Evolutionary conservation across 768 basidiomycete genomes (phyloP).

Genomic region (Podaxis sp.): DNA sequence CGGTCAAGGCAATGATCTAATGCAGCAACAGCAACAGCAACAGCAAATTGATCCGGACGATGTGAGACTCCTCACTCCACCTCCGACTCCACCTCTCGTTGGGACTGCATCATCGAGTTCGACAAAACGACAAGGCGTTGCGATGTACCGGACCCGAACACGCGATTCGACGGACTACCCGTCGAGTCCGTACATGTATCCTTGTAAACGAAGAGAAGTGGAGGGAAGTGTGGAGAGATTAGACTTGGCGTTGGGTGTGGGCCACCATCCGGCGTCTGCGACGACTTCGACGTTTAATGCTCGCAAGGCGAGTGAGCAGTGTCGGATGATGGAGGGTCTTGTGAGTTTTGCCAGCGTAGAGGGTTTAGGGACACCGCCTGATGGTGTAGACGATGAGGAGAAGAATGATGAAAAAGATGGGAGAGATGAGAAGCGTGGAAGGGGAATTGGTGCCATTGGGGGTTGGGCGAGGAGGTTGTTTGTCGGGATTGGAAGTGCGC

Average conservation of each 20-base stretch:
- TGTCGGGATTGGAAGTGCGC: slow-evolving; percentile 9
- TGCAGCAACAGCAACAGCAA: slow-evolving; percentile 2
- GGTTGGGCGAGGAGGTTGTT: slow-evolving; percentile 22
- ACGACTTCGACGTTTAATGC: slow-evolving; percentile 21
- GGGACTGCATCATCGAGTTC: background rate
- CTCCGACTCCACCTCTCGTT: slow-evolving; percentile 16
- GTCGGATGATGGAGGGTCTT: slow-evolving; percentile 25
- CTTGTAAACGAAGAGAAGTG: background rate
- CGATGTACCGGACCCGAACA: background rate
- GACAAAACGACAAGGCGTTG: background rate
- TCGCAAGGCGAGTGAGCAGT: slow-evolving; percentile 23
- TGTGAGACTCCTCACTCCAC: slow-evolving; percentile 18
- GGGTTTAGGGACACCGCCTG: slow-evolving; percentile 25
- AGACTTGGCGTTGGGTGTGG: background rate
- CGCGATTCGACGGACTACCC: background rate
- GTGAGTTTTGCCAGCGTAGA: slow-evolving; percentile 25
- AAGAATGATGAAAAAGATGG: slow-evolving; percentile 15
- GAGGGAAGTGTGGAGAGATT: slow-evolving; percentile 6
- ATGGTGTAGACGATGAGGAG: slow-evolving; percentile 18
- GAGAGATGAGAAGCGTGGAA: slow-evolving; percentile 13
- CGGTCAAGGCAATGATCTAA: slow-evolving; percentile 10
- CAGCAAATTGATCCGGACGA: slow-evolving; percentile 11
- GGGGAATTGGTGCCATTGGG: slow-evolving; percentile 16
- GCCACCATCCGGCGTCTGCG: background rate
- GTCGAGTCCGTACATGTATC: slow-evolving; percentile 5